These are phyloP conservation scores for Trypanosomatidae sp. DNA, from an alignment of 208 protist genomes.

Conservation along the genomic window DNA sequence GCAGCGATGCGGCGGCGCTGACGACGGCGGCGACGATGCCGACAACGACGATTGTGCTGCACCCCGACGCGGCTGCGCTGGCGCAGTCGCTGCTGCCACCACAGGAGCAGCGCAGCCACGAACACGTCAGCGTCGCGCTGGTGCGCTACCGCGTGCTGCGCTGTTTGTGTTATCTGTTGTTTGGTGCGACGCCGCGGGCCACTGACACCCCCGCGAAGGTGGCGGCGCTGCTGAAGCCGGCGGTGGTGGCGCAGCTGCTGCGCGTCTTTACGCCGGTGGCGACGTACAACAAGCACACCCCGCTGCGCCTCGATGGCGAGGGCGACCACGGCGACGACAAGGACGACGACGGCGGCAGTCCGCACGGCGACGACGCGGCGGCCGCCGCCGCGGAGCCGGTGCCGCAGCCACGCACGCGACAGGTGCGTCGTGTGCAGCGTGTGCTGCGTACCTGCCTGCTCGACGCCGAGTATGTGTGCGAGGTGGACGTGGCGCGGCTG, in stretches of 20 bases:
- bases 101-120: constrained; percentile 22
- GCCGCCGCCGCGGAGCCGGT: constrained; percentile 14
- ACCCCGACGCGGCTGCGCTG: constrained; percentile 15
- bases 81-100: constrained; percentile 16
- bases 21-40: too few relatives aligned
- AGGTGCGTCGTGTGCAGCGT: constrained; percentile 51
- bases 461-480: constrained; percentile 50
- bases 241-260: constrained; percentile 47
- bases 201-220: constrained; percentile 58
- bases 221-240: constrained; percentile 68
- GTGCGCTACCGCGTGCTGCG: constrained; percentile 52
- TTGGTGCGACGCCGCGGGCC: constrained; percentile 49
- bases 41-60: constrained; percentile 8
- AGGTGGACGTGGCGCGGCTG: constrained; percentile 31
- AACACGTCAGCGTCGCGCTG: constrained; percentile 26
- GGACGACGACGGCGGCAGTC: constrained; percentile 1
- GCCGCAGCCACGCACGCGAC: constrained; percentile 43
- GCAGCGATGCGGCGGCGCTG: too few relatives aligned
- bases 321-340: constrained; percentile 7
- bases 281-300: constrained; percentile 29
- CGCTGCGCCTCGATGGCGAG: background rate
- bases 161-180: constrained; percentile 62
- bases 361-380: constrained; percentile 3
- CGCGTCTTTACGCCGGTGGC: constrained; percentile 69
- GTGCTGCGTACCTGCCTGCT: constrained; percentile 45